Base-by-base conservation (phyloP, 768 basidiomycete genomes). In the Lentinula sp. region DNA sequence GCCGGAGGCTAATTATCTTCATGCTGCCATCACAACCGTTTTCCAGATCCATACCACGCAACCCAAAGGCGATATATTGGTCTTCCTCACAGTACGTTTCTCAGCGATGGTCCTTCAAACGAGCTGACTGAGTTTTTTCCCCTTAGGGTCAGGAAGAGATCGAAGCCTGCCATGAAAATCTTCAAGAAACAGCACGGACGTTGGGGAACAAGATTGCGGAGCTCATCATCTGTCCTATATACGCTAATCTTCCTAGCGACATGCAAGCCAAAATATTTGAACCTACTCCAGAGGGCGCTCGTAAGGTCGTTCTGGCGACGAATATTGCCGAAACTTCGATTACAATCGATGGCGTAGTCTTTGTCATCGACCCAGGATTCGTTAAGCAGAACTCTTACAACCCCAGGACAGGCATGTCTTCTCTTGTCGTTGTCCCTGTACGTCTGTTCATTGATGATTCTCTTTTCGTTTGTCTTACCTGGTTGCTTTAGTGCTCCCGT, bases 251-350 rank as follows among this genome's bases (percentile, higher is more conserved):
- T n/a, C 97, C 97, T 1, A 95, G 93, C 66, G 97, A 99, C 63
- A 95, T 99, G 95, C 97, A 99, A 72, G 91, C 95, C 41, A 97
- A 98, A 76, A 99, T 99, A 60, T 99, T 99, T 73, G 97, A 99
- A 73, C 96, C 97, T 0, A 99, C 97, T 4, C 97, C 96, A 0
- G 90, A 92, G 58, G 95, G 95, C 18, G 93, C 97, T 32, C 82
- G 97, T 61, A 99, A 99, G 76, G 95, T 99, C 51, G 97, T 99
- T 18, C 79, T 99, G 33, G 97, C 97, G 3, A 99, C 97, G 20
- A 99, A 99, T 70, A 98, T 99, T 65, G 97, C 97, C n/a, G 97
- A 99, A 74, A 99, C 97, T 4, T 95, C 93, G 6, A 99, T 99
- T 71, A 99, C 97, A 7, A 99, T 99, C 66, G 97, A 98, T 59